A percentile compares a stretch with the other conserved stretches of the same genome.
These are phyloP conservation scores for Dothideomycetidae sp. DNA, from an alignment of 2,329 filamentous ascomycete genomes.

Conservation along the genomic window DNA sequence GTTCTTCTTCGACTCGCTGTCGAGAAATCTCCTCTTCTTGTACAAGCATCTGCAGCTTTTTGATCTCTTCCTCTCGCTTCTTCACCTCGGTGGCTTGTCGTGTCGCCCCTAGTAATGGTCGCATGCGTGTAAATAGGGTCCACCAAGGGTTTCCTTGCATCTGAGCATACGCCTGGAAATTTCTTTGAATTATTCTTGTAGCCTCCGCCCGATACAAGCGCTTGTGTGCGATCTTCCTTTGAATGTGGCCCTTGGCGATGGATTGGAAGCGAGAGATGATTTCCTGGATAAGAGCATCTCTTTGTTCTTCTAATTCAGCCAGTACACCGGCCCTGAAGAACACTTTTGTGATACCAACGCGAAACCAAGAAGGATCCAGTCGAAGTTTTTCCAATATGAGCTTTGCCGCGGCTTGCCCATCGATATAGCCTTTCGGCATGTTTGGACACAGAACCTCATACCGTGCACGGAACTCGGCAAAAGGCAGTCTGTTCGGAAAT, in stretches of 20 bases:
- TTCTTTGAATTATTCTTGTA: conserved; percentile 83
- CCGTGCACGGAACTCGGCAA: conserved; percentile 84
- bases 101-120: conserved; percentile 81
- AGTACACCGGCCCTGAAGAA: conserved; percentile 96
- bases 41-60: conserved; percentile 73
- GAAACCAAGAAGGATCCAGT: conserved; percentile 73
- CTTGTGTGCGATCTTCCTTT: conserved; percentile 81
- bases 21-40: conserved; percentile 58
- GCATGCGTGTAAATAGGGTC: conserved; percentile 89
- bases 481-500: conserved; percentile 85
- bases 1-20: conserved; percentile 76
- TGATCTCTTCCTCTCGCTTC: conserved; percentile 86
- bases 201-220: conserved; percentile 88
- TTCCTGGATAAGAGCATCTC: conserved; percentile 80
- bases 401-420: conserved; percentile 71
- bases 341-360: conserved; percentile 90
- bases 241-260: conserved; percentile 74
- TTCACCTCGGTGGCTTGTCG: conserved; percentile 88
- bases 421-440: conserved; percentile 80
- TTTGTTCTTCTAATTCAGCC: conserved; percentile 89
- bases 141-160: conserved; percentile 94
- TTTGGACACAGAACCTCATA: conserved; percentile 87
- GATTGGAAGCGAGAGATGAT: conserved; percentile 93
- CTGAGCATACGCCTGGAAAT: conserved; percentile 82
- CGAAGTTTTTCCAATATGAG: conserved; percentile 82